These are phyloP conservation scores for Tilletia horrida DNA, from an alignment of 1,284 basidiomycete genomes.

Conservation along the genomic window DNA sequence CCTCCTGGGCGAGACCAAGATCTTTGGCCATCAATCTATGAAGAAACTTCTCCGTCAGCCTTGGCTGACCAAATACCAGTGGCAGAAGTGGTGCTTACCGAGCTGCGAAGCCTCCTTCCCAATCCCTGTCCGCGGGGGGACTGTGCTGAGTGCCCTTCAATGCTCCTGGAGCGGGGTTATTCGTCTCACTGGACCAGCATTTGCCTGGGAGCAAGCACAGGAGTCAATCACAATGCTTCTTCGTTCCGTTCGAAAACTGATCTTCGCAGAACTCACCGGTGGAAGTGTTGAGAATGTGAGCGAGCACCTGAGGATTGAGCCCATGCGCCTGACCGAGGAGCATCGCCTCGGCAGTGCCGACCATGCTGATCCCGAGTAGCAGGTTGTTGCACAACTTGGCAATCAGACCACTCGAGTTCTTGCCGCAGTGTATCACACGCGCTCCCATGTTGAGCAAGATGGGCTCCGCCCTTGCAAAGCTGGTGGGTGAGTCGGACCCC, in stretches of 20 bases:
- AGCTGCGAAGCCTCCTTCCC: slow-evolving; percentile 61
- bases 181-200: slow-evolving; percentile 79
- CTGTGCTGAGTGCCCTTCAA: slow-evolving; percentile 62
- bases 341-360: slow-evolving; percentile 44
- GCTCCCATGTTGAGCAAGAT: slow-evolving; percentile 68
- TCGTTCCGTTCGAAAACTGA: neutral
- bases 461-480: slow-evolving; percentile 66
- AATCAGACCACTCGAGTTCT: slow-evolving; percentile 63
- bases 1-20: slow-evolving; percentile 42
- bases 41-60: too few relatives aligned
- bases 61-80: too few relatives aligned
- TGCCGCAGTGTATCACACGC: slow-evolving; percentile 76
- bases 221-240: neutral
- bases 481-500: slow-evolving; percentile 65
- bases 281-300: slow-evolving; percentile 48
- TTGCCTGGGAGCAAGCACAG: slow-evolving; percentile 40
- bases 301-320: slow-evolving; percentile 38
- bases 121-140: slow-evolving; percentile 77
- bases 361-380: slow-evolving; percentile 46
- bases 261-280: slow-evolving; percentile 20
- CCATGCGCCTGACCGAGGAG: slow-evolving; percentile 44
- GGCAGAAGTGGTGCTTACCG: slow-evolving; percentile 22
- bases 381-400: slow-evolving; percentile 53
- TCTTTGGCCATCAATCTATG: slow-evolving; percentile 34
- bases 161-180: slow-evolving; percentile 79